Base-by-base conservation (phyloP, 108 stramenopile species). In the Cyclotella distinguenda region DNA sequence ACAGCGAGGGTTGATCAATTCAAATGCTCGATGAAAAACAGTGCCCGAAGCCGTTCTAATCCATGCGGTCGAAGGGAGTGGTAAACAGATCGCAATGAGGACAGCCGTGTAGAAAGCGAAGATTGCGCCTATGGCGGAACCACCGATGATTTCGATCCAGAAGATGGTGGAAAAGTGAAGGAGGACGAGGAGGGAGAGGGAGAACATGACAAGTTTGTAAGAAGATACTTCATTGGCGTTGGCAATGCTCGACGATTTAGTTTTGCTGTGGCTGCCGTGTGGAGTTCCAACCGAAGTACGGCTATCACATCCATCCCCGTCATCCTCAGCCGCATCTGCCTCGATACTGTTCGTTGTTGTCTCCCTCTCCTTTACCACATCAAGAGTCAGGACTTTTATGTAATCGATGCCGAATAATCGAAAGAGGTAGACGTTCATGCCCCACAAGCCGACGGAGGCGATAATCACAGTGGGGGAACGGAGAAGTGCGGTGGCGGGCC, bases 341-440 rank as follows among this genome's bases (percentile, higher is more conserved):
- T 51, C 31, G 0, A 32, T 35, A 32, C 12, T 49, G 2, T 52
- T 58, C 10, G 12, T 53, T 7, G 39, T 45, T 21, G 51, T 66
- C 19, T 53, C 65, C 45, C 74, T 86, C 79, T 79, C 69, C 52
- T 82, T 81, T 28, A 84, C 32, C 49, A 92, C 49, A 59, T 93
- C 91, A n/a, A 85, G 70, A 0, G 79, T 82, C 6, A 93, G 60
- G 10, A 90, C 84, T 30, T 88, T 81, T 13, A 57, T 67, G 60
- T 90, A 87, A 45, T 93, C 84, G n/a, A 93, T 85, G 8, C 84
- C 68, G 74, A 93, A 89, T 19, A 87, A 53, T 15, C 78, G 79
- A 69, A 85, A 93, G 51, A 87, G 83, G 56, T 83, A 93, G 6
- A 93, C 73, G 57, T 93, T 93, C 91, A 93, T 90, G 10, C 91